Percentiles rank a stretch among this genome's conserved stretches.
phyloP scores from a whole-genome alignment of 805 yeast species.

The Metschnikowia henanensis region DNA sequence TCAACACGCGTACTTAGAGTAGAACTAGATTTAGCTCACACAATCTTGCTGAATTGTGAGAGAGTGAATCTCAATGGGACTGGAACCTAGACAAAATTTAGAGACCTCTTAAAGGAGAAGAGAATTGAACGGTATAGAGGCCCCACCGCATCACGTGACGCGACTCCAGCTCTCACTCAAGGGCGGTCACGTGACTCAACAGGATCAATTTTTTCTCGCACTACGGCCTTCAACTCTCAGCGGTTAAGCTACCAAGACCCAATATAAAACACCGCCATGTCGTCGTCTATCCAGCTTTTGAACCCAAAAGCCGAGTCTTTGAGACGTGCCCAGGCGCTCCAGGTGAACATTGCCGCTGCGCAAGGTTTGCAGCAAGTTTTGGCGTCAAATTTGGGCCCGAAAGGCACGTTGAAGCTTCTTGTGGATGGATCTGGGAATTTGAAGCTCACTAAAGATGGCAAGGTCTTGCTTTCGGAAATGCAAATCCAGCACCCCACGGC shows the following conservation, averaged over 20 bases:
- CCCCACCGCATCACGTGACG: too few relatives aligned
- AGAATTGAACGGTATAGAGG: too few relatives aligned
- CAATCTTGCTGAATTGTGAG: too few relatives aligned
- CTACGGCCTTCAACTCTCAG: too few relatives aligned
- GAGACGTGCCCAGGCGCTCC: constrained; percentile 91
- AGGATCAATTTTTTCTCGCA: too few relatives aligned
- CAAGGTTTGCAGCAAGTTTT: constrained; percentile 94
- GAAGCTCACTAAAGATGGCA: constrained; percentile 96
- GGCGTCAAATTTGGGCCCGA: constrained; percentile 92
- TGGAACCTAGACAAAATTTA: too few relatives aligned
- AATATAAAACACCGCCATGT: constrained; percentile 24
- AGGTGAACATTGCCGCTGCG: constrained; percentile 94
- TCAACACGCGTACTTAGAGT: too few relatives aligned
- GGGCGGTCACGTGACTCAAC: too few relatives aligned
- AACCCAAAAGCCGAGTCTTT: constrained; percentile 98
- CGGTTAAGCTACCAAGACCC: neutral
- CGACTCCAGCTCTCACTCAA: too few relatives aligned
- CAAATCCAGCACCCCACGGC: constrained; percentile 69
- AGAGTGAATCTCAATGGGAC: too few relatives aligned
- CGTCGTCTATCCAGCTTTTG: constrained; percentile 77
- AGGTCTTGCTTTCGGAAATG: constrained; percentile 91
- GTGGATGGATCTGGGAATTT: constrained; percentile 97
- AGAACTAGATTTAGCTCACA: too few relatives aligned
- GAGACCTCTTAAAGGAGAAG: too few relatives aligned
- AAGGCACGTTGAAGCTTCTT: constrained; percentile 93